Base-by-base conservation (phyloP, 805 yeast genomes). In the Saccharomyces eubayanus region DNA sequence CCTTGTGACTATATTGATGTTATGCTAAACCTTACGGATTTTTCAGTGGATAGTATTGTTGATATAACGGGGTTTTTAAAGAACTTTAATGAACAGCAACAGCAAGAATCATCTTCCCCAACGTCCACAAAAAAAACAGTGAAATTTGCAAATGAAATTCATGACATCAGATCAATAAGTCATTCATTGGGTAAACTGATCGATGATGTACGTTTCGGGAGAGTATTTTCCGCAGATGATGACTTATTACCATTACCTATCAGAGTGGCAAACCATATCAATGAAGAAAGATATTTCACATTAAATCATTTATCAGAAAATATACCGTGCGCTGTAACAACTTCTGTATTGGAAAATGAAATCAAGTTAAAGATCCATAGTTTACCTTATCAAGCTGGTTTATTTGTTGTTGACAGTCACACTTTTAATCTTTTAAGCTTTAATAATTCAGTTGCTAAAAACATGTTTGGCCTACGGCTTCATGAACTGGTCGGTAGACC, bases 381-480 rank as follows among this genome's bases (percentile, higher is more conserved):
- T 4, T 69, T 89, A 61, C 96, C 96, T 0, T 87, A 88, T 68
- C 87, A 89, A 60, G 94, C 96, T 0, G 97, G 97, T 45, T 80
- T 88, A 28, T 83, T 89, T 62, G 83, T 88, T 11, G 73, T 89
- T 12, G 82, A 85, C 49, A 74, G 84, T 1, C 66, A 66, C 28
- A 57, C 69, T 1, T 78, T 74, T 59, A 70, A 74, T 6, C 75
- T 89, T 41, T 66, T 87, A n/a, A 83, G 92, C 11, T 86, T 85
- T 65, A 89, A 89, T 69, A 80, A 81, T 57, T 88, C 95, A 9
- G 83, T 89, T 52, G 81, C 89, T 10, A 83, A 84, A 57, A 87
- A 87, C 61, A 70, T 89, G 63, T 88, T 89, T 72, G 97, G 97
- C 10, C 71, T 77, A 46, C 77, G 81, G 21, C 77, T 80, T 47